Conservation (phyloP, 306 rosid genomes). For the Vicia sativa region DNA sequence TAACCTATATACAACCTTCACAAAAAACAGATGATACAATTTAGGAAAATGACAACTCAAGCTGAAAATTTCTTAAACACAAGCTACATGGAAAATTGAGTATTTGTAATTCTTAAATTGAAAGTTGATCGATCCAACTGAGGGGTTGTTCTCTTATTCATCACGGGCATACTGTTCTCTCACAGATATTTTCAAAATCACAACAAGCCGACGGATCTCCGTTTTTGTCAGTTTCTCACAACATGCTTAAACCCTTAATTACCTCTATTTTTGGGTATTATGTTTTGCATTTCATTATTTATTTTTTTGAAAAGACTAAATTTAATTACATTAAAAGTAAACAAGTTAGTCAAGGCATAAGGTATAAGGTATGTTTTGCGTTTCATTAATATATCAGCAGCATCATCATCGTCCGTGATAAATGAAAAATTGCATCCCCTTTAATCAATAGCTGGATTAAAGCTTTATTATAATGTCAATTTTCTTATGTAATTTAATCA, state of each 20-base stretch:
- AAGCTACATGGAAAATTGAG: background rate
- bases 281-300: background rate
- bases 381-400: background rate
- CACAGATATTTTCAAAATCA: conserved; percentile 14
- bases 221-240: conserved; percentile 11
- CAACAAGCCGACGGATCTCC: background rate
- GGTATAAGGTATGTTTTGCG: background rate
- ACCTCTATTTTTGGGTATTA: background rate
- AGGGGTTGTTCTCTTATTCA: conserved; percentile 27
- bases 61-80: background rate
- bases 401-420: background rate
- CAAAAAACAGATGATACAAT: no score
- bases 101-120: background rate
- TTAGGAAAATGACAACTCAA: background rate
- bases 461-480: background rate
- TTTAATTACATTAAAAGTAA: no score
- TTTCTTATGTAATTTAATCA: no score
- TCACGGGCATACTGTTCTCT: conserved; percentile 48
- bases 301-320: no score
- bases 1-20: no score
- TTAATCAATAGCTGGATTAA: no score
- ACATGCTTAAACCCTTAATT: background rate
- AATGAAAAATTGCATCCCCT: background rate
- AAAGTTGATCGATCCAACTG: background rate
- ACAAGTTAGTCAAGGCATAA: no score